Evolutionary conservation across 2,329 filamentous ascomycete genomes (phyloP).

Genomic region (Aspergillus sergii): DNA sequence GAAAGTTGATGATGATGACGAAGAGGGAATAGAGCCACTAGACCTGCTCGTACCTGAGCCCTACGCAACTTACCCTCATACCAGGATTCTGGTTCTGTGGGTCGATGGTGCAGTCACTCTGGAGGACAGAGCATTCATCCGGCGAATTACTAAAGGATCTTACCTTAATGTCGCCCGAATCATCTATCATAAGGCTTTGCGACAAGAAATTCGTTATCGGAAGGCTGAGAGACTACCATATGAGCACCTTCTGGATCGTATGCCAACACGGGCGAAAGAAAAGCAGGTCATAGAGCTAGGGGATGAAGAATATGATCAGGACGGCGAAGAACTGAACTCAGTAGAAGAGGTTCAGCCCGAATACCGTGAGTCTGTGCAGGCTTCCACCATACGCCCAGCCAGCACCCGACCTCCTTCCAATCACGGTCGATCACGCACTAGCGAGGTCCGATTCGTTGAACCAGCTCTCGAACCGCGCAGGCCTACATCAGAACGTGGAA

Average conservation of each 20-base stretch:
- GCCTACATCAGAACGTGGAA: not conserved
- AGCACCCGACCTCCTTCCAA: not conserved
- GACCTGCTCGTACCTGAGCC: conserved; percentile 11
- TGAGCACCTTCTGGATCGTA: not conserved
- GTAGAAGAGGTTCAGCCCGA: not conserved
- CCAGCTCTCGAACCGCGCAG: not conserved
- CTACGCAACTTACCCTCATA: conserved; percentile 16
- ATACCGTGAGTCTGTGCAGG: not conserved
- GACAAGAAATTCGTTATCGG: not conserved
- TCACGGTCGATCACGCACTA: not conserved
- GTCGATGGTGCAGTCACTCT: conserved; percentile 15
- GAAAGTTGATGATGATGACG: conserved; percentile 21
- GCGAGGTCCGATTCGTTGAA: not conserved
- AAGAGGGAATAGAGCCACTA: conserved; percentile 15
- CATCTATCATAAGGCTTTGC: conserved; percentile 20
- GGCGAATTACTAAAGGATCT: conserved; percentile 16
- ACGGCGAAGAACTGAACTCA: not conserved
- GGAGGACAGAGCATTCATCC: conserved; percentile 18
- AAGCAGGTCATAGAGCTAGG: not conserved
- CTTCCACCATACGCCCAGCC: not conserved
- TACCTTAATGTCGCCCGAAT: conserved; percentile 15
- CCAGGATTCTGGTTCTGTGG: conserved; percentile 19
- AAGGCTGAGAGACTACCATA: not conserved
- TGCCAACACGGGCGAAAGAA: not conserved
- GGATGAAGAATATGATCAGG: not conserved